A percentile compares a stretch with the other conserved stretches of the same genome.
These are phyloP conservation scores for Haplosporangium sp. DNA, from an alignment of 371 early-diverging fungal species.

Conservation along the genomic window DNA sequence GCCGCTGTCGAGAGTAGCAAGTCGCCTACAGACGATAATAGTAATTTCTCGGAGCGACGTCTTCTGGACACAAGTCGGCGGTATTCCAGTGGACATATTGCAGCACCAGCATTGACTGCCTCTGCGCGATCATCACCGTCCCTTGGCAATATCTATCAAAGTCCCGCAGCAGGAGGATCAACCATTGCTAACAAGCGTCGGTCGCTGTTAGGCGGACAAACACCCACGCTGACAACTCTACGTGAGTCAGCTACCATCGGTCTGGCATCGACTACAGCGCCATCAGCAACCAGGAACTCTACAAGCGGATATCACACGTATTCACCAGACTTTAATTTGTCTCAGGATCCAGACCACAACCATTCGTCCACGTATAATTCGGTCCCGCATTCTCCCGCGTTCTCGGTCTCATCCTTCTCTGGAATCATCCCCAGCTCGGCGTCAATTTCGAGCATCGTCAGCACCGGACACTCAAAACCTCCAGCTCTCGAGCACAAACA, in stretches of 20 bases:
- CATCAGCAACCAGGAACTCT: constrained; percentile 3
- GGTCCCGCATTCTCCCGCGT: constrained; percentile 39
- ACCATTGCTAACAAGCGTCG: constrained; percentile 17
- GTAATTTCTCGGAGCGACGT: constrained; percentile 24
- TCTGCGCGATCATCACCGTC: constrained; percentile 1
- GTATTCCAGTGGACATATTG: constrained; percentile 26
- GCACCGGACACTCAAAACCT: constrained; percentile 24
- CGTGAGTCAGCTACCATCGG: constrained; percentile 19
- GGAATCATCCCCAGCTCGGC: constrained; percentile 39
- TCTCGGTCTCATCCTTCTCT: constrained; percentile 45
- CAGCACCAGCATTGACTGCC: constrained; percentile 2
- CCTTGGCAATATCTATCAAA: constrained; percentile 12
- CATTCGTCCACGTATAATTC: constrained; percentile 12
- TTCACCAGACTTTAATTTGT: constrained; percentile 23
- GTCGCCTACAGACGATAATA: constrained; percentile 1
- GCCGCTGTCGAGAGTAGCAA: constrained; percentile 1
- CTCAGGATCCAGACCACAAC: constrained; percentile 20
- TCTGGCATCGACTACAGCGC: neutral
- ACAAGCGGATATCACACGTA: constrained; percentile 28
- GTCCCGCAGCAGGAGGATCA: neutral
- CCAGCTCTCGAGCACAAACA: constrained; percentile 40
- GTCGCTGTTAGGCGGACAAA: constrained; percentile 14
- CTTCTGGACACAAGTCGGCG: constrained; percentile 40
- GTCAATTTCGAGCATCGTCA: constrained; percentile 36
- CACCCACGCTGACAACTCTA: constrained; percentile 17